Conservation (phyloP, 2,329 filamentous ascomycete species). For the Atkinsonella texensis region DNA sequence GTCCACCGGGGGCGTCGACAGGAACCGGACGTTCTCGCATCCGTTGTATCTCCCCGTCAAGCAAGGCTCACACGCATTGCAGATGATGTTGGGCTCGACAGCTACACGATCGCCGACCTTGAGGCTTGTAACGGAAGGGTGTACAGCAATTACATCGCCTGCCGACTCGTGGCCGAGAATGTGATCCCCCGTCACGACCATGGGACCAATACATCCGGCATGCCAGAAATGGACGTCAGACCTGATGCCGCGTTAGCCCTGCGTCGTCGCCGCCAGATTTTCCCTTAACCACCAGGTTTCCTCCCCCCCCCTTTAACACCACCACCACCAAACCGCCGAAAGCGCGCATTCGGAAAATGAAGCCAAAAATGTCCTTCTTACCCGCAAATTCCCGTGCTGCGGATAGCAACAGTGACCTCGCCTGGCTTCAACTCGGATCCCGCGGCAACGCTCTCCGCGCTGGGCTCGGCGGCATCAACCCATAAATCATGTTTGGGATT, state of each 20-base stretch:
- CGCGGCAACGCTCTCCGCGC: slow-evolving; percentile 58
- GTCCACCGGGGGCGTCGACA: slow-evolving; percentile 80
- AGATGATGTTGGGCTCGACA: slow-evolving; percentile 89
- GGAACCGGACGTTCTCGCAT: slow-evolving; percentile 74
- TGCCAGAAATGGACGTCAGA: slow-evolving; percentile 98
- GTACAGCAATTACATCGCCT: slow-evolving; percentile 69
- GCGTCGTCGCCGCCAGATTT: too few relatives aligned
- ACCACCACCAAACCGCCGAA: too few relatives aligned
- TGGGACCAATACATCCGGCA: slow-evolving; percentile 85
- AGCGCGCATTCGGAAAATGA: background rate
- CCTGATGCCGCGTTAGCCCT: slow-evolving; percentile 28
- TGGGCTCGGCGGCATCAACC: slow-evolving; percentile 69
- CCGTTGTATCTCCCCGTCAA: slow-evolving; percentile 91
- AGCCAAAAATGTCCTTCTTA: slow-evolving; percentile 25
- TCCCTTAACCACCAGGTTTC: too few relatives aligned
- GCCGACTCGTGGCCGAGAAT: slow-evolving; percentile 92
- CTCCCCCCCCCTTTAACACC: too few relatives aligned
- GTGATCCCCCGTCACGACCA: slow-evolving; percentile 82
- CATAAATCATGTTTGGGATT: slow-evolving; percentile 88
- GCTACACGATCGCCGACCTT: slow-evolving; percentile 84
- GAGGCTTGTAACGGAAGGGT: slow-evolving; percentile 66
- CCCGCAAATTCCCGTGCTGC: slow-evolving; percentile 95
- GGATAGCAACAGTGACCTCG: slow-evolving; percentile 78
- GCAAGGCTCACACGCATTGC: slow-evolving; percentile 81
- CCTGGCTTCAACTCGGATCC: slow-evolving; percentile 61